phyloP scores from a whole-genome alignment of 257 asterid genomes.

The Lycium barbarum region DNA sequence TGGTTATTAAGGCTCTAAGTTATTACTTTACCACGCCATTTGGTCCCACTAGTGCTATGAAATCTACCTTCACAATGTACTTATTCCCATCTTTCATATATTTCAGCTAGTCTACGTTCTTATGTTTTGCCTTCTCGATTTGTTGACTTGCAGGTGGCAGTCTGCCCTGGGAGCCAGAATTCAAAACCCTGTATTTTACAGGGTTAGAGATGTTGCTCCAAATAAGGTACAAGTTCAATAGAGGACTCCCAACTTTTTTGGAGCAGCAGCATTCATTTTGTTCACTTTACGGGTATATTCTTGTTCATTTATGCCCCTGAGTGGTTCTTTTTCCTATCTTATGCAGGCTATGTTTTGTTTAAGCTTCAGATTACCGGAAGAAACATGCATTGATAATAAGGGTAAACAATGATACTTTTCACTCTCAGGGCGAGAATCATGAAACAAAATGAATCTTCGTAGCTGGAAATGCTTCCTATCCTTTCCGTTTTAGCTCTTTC shows the following conservation, averaged over 20 bases:
- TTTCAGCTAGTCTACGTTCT: not conserved
- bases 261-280: not conserved
- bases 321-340: conserved; percentile 7
- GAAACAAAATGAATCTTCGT: too few relatives aligned
- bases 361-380: conserved; percentile 91
- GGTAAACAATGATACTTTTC: not conserved
- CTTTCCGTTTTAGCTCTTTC: conserved; percentile 22
- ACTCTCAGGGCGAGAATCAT: too few relatives aligned
- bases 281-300: not conserved
- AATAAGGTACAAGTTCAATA: conserved; percentile 67
- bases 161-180: conserved; percentile 68
- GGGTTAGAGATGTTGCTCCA: conserved; percentile 94
- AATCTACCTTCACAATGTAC: not conserved
- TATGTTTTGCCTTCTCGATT: not conserved
- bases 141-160: conserved; percentile 59
- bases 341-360: conserved; percentile 91
- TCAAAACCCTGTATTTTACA: conserved; percentile 60
- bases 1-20: conserved; percentile 17
- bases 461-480: too few relatives aligned
- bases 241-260: not conserved
- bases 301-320: not conserved
- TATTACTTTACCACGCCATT: not conserved
- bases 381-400: conserved; percentile 50
- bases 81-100: not conserved
- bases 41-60: not conserved